Conservation (phyloP, 2,329 filamentous ascomycete species). For the Mycosphaerella arachidis region DNA sequence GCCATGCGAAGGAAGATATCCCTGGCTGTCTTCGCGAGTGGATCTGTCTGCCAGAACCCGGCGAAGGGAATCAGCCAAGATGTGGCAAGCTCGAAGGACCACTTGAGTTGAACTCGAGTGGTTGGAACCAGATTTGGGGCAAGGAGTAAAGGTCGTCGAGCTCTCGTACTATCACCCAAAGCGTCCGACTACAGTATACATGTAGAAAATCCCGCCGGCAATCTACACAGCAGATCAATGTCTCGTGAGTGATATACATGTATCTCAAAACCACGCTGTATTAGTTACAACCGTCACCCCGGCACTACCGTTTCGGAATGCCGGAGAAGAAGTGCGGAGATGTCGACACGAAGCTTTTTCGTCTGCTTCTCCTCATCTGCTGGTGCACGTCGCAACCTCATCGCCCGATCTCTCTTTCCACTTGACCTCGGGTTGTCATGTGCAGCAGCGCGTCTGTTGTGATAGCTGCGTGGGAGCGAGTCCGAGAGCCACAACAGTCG, state of each 20-base stretch:
- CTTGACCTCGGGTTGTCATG: background rate
- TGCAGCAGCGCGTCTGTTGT: background rate
- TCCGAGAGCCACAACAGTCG: background rate
- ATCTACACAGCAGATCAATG: background rate
- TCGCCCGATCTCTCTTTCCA: background rate
- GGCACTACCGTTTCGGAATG: background rate
- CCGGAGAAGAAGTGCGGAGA: background rate
- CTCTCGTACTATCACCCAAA: background rate
- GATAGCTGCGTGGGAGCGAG: background rate
- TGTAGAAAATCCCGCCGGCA: background rate
- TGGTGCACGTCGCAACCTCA: background rate
- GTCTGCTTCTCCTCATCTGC: background rate
- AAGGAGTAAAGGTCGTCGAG: background rate
- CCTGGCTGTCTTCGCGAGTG: slow-evolving; percentile 78
- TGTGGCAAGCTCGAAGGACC: slow-evolving; percentile 55
- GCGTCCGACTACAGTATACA: background rate
- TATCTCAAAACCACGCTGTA: background rate
- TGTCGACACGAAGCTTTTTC: background rate
- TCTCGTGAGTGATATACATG: background rate
- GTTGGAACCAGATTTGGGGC: slow-evolving; percentile 33
- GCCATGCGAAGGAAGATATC: slow-evolving; percentile 85
- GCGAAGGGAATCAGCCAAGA: slow-evolving; percentile 56
- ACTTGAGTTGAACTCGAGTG: slow-evolving; percentile 28
- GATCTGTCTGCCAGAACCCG: slow-evolving; percentile 77
- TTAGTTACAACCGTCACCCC: background rate